Evolutionary conservation across 1,284 basidiomycete species (phyloP).

Genomic region (Irpex sp.): DNA sequence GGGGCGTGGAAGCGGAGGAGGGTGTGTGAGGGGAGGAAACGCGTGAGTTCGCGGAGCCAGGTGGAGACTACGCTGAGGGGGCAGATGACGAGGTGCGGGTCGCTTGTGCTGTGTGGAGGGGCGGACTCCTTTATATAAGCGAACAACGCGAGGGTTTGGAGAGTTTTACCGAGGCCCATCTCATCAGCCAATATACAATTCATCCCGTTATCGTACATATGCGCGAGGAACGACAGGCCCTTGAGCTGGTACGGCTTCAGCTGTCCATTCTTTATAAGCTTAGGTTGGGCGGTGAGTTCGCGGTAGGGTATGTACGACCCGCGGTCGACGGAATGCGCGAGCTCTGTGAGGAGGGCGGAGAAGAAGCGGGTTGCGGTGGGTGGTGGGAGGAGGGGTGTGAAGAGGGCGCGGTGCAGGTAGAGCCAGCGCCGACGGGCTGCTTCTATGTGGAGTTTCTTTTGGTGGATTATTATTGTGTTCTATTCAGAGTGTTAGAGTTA

Average conservation of each 20-base stretch:
- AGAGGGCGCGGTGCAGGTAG: slow-evolving; percentile 14
- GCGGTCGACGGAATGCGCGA: slow-evolving; percentile 8
- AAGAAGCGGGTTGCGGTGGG: slow-evolving; percentile 12
- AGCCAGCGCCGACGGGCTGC: slow-evolving; percentile 11
- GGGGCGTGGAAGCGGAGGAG: slow-evolving; percentile 50
- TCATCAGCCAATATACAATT: slow-evolving; percentile 60
- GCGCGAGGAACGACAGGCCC: slow-evolving; percentile 49
- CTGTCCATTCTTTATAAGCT: slow-evolving; percentile 38
- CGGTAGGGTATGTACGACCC: slow-evolving; percentile 32
- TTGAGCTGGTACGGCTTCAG: slow-evolving; percentile 63
- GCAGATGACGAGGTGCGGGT: slow-evolving; percentile 59
- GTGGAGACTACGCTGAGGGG: slow-evolving; percentile 58
- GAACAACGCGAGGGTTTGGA: slow-evolving; percentile 60
- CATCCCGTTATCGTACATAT: slow-evolving; percentile 59
- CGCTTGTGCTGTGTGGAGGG: slow-evolving; percentile 29
- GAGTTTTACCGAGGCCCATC: slow-evolving; percentile 64
- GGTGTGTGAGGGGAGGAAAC: slow-evolving; percentile 51
- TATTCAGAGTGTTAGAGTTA: neutral
- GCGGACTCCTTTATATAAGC: too few relatives aligned
- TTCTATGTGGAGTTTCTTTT: slow-evolving; percentile 10
- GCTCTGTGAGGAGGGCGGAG: slow-evolving; percentile 13
- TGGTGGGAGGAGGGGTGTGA: slow-evolving; percentile 18
- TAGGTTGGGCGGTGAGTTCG: slow-evolving; percentile 41
- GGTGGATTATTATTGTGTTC: slow-evolving; percentile 19
- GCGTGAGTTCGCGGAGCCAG: slow-evolving; percentile 40